Evolutionary conservation across 1,139 yeast genomes (phyloP), one percentile per base, ranked within the genome.

Genomic region (Yamadazyma blattariae): DNA sequence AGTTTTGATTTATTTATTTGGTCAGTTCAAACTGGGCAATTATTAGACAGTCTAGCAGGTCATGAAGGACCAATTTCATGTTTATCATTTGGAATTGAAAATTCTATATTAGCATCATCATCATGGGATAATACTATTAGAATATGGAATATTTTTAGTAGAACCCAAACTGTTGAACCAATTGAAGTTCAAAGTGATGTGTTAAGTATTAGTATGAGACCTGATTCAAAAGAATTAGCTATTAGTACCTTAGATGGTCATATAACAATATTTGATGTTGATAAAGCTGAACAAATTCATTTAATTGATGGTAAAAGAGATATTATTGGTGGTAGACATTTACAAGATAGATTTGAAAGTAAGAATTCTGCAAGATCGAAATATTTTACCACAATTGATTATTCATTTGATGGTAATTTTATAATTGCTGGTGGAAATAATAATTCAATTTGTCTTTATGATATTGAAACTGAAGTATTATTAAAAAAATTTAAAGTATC

Each of bases 51-150:
- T 16, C 69, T 92, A 33, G 69, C 92, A 5, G 98, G 97, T 5
- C 99, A 92, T 57, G 95, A 87, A 50, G 99, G 97, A 1, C 98
- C 99, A 0, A 83, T 92, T 3, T 87, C 96, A 2, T 80, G 89
- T 46, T 68, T 92, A 31, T 79, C 94, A 9, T 92, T 94, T 59
- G 96, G 97, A 33, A 67, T 67, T 11, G 97, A 89, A 54, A 81
- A 77, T 42, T 75, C 88, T 16, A 72, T 82, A 9, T 68, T 92
- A 39, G 97, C 96, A 3, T 82, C 94, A 39, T 95, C 96, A 2
- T 84, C 96, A 19, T 94, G 99, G 99, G 99, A 92, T 61, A 85
- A 83, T 50, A 88, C 97, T 2, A 82, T 90, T 10, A 71, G 98
- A 48, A 71, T 92, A 10, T 92, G 99, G 99, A 85, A 82, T 54